Evolutionary conservation across 2,329 filamentous ascomycete genomes (phyloP), one percentile per base, ranked within the genome.

Genomic region (Stagonosporopsis chrysanthemi): DNA sequence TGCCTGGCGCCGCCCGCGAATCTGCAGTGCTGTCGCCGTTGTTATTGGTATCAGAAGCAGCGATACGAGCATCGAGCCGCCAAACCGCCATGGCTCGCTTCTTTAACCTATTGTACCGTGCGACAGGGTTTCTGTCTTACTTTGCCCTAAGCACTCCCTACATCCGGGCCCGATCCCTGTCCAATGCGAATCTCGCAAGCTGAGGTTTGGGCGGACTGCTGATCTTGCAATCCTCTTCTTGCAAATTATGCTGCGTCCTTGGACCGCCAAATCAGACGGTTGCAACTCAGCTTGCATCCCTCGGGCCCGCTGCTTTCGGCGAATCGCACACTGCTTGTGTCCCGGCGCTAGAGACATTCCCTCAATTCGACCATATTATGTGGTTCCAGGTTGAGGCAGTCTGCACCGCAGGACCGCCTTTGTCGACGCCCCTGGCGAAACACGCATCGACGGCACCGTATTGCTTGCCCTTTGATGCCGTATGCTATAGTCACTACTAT

Each of bases 351-450:
- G 60, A 64, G 41, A 56, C 56, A 53, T 56, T 57, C 19, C 57
- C 64, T 59, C 53, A 51, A 51, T 43, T 49, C 63, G 62, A 62
- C 66, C 69, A 71, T 61, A 65, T 65, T 68, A 63, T 62, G 47
- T 61, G 52, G 64, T 67, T 73, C 66, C 70, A 70, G 68, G 68
- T 72, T 68, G 72, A 76, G 67, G 73, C 72, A 75, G 65, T 70
- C 69, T 74, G 71, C 71, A 75, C 72, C 67, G 68, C 72, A 74
- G 65, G 61, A 67, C 67, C 70, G 66, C 66, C 31, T 65, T 65
- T 64, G 61, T 61, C 63, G 67, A 56, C 68, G 65, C 63, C 70
- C 71, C 72, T 68, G 67, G 71, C 72, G 67, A 75, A 73, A 75
- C 72, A 72, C 72, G 68, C 67, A 57, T 47, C 47, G 42, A 48